These are phyloP conservation scores for Marchantia paleacea DNA, from an alignment of 225 moss, liverwort and hornwort genomes.

Conservation along the genomic window DNA sequence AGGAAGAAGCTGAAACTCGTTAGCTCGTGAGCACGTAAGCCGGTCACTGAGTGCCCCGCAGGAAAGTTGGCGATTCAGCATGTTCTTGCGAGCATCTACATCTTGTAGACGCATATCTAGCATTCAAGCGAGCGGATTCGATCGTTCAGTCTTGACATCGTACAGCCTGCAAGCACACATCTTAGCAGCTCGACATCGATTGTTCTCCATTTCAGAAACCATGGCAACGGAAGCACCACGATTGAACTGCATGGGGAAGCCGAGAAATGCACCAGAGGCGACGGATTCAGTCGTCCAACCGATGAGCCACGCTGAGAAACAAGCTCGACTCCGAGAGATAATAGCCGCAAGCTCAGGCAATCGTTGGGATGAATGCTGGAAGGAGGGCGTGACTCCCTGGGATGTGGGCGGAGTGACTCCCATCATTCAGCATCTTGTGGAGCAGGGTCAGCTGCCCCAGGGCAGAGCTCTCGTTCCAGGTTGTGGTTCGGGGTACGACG, in stretches of 20 bases:
- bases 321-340: background rate
- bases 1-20: no score
- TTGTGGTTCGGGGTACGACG: constrained; percentile 62
- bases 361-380: constrained; percentile 62
- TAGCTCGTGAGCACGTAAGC: background rate
- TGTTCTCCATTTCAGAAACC: background rate
- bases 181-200: background rate
- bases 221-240: background rate
- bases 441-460: constrained; percentile 42
- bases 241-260: background rate
- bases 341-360: background rate
- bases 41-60: background rate
- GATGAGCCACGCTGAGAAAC: background rate
- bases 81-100: background rate
- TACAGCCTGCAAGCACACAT: background rate
- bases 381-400: constrained; percentile 57
- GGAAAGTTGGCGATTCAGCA: background rate
- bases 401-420: constrained; percentile 55
- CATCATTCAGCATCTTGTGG: constrained; percentile 46
- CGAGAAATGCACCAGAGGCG: background rate
- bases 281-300: background rate
- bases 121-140: background rate
- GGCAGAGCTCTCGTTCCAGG: constrained; percentile 66
- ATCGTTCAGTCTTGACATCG: background rate
- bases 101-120: background rate